Base-by-base conservation (phyloP, 352 stramenopile species). In the Phytophthora cryptogea region DNA sequence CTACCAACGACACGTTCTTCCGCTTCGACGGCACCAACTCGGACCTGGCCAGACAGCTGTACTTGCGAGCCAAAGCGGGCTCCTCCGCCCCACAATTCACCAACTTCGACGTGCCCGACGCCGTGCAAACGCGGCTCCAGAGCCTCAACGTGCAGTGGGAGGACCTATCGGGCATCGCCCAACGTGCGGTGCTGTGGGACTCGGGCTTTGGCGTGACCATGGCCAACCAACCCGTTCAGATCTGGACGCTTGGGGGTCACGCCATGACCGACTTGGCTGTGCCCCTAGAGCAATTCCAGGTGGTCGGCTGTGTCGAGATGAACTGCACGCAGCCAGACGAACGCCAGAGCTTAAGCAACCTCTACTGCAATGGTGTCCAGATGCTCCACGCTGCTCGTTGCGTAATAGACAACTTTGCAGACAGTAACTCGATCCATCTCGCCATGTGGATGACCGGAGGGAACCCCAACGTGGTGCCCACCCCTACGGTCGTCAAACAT, bases 21-120 rank as follows among this genome's bases (percentile, higher is more conserved):
- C 43, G 36, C 20, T 76, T 72, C 31, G 68, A 76, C 27, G 68
- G 68, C 31, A 59, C 64, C 39, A 73, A 67, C 44, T 76, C 64
- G 20, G 59, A 76, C 51, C 37, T 76, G 16, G 68, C 68, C 2
- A 53, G 53, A 23, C 68, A 76, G 31, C 36, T 74, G 11, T 76
- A 68, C 35, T 26, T 64, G 8, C 68, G 53, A 2, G 40, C 41
- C 23, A 54, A 68, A 42, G 64, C 40, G 0, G 53, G 56, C 16
- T 33, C 23, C 9, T 60, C 46, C 0, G 42, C 13, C 2, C 9
- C 39, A 3, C 16, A 53, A 30, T 36, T 62, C 40, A 14, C 30
- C 17, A 58, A 17, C 28, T 56, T 68, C 8, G 23, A 3, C 2
- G 54, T 69, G 16, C 61, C 57, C 1, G 8, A 49, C 3, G 16